Base-by-base conservation (phyloP, 2,329 filamentous ascomycete species). In the Phialocephala sp. region DNA sequence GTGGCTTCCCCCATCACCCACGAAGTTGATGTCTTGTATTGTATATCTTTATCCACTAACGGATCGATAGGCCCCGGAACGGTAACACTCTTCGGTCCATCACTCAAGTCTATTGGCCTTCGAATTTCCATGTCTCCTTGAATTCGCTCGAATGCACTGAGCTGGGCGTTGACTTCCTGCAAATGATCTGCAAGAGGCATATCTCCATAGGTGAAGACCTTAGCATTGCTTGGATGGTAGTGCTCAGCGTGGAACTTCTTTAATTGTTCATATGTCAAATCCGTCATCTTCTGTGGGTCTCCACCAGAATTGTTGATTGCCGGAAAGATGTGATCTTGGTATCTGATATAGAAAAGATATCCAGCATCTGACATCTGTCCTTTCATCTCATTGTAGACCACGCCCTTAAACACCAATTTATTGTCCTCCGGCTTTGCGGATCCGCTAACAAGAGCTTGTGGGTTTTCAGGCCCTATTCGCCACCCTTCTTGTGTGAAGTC, bases 361-460 rank as follows among this genome's bases (percentile, higher is more conserved):
- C 93, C 93, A 8, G 94, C 93, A 77, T 99, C 95, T 1, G 95
- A 98, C 89, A 98, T 97, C 76, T 97, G 94, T 0, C 95, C 95
- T 80, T 99, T 99, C 95, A 99, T 99, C 81, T 99, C 95, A 75
- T 99, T 99, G 81, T 98, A 98, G 0, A 98, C 94, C 1, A 98
- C 95, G 32, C 94, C 94, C 81, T 98, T 98, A 84, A 98, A 98
- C 0, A 97, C 92, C 47, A 97, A 80, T 69, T 87, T 88, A 77
- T 88, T 87, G 75, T 88, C 86, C 63, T 88, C 69, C 77, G 73
- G 77, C 68, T 78, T 83, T 67, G 69, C 80, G 73, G 72, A 79
- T 67, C 80, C 69, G 64, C 81, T 69, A 69, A 77, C 74, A 36
- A 82, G 81, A 62, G 85, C 74, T 56, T 71, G 82, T 1, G 90